Base-by-base conservation (phyloP, 202 grass and related monocot species). In the Zizania palustris region DNA sequence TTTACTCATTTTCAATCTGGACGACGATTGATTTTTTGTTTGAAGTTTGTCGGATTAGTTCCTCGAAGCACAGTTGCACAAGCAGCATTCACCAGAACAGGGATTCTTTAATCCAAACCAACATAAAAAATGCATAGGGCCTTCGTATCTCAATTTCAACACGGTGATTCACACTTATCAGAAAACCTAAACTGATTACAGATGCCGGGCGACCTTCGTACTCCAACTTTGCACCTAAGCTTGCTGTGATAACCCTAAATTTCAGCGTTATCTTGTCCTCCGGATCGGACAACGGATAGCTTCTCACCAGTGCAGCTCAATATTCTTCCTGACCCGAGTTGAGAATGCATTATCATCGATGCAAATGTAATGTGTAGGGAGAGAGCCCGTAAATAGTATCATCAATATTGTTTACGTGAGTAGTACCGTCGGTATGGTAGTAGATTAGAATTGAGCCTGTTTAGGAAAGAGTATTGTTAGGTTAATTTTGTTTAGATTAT, bases 241-340 rank as follows among this genome's bases (percentile, higher is more conserved):
- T 98, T 53, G 87, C 71, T 12, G 83, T 81, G 84, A 88, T 91
- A 66, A 90, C 77, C 66, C 84, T 90, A 69, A 97, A 97, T 45
- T 92, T 93, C 16, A 97, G 79, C 82, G 88, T 90, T 35, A 90
- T 93, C 55, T 76, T 85, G 65, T 92, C 86, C 71, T 97, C 94
- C 4, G 91, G 91, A 22, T 97, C 86, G 21, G 82, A 76, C 6
- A 90, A 67, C 1, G 94, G 94, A 69, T 88, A 93, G 36, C 74
- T 73, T 42, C 71, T 62, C n/a, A 93, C 41, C 5, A 97, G 65
- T 36, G 73, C 74, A 50, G 73, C 82, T 89, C 84, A n/a, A 93
- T 90, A 62, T 86, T 88, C 72, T 90, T 97, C 73, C 69, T 83
- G 39, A 93, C n/a, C 46, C 94, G 72, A 71, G 82, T 42, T 59